Evolutionary conservation across 1,139 yeast genomes (phyloP).

Genomic region (Blastobotrys persicus): DNA sequence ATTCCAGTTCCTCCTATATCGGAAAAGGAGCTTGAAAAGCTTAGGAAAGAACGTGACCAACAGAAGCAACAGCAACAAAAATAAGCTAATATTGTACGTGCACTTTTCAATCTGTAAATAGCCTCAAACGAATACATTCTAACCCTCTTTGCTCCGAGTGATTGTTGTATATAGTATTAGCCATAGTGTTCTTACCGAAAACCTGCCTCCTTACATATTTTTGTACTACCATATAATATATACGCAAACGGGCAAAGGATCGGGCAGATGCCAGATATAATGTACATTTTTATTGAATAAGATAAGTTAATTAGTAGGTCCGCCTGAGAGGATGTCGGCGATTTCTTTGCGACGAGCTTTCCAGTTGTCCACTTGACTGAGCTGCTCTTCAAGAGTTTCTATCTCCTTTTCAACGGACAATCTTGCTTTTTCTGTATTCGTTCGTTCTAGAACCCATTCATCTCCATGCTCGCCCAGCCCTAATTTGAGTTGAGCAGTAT

Average conservation of each 20-base stretch:
- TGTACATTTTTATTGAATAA: conserved; percentile 6
- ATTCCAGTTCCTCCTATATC: conserved; percentile 91
- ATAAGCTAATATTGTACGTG: no score
- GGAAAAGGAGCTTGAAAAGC: conserved; percentile 68
- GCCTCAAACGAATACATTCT: no score
- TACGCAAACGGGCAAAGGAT: no score
- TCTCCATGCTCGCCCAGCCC: conserved; percentile 58
- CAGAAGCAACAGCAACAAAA: neutral
- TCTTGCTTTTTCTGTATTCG: conserved; percentile 33
- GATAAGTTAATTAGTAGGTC: neutral
- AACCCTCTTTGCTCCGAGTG: no score
- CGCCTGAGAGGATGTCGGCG: conserved; percentile 20
- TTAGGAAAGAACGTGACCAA: conserved; percentile 36
- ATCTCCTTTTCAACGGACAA: conserved; percentile 39
- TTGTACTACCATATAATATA: no score
- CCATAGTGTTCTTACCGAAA: no score
- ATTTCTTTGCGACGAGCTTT: conserved; percentile 36
- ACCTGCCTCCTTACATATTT: no score
- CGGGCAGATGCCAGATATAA: no score
- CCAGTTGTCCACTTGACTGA: conserved; percentile 35
- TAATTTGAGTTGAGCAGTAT: conserved; percentile 60
- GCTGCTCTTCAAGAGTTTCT: conserved; percentile 31
- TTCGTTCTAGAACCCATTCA: conserved; percentile 45
- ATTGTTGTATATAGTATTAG: no score
- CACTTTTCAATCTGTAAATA: neutral